These are phyloP conservation scores for Colletotrichum gigasporum DNA, from an alignment of 2,329 filamentous ascomycete species.

Conservation along the genomic window DNA sequence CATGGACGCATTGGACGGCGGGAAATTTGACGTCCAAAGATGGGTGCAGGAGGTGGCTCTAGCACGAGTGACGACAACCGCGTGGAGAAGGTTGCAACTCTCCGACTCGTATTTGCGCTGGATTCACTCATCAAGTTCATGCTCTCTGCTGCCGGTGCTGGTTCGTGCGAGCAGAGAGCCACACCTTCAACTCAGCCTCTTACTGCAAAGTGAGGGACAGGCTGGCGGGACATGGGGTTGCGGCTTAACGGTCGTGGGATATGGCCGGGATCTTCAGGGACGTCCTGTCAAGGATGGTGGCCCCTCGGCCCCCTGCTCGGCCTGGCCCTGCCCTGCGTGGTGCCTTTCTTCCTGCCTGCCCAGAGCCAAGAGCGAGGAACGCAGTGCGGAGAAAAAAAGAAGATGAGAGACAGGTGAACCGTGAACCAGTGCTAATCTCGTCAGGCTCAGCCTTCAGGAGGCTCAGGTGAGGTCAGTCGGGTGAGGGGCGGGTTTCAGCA, in stretches of 20 bases:
- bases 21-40: conserved; percentile 18
- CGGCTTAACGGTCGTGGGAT: conserved; percentile 26
- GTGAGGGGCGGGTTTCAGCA: conserved; percentile 22
- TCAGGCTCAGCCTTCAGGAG: conserved; percentile 24
- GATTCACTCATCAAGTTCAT: conserved; percentile 22
- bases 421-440: conserved; percentile 9
- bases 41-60: conserved; percentile 24
- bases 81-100: conserved; percentile 22
- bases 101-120: conserved; percentile 24
- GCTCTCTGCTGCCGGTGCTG: background rate
- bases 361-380: background rate
- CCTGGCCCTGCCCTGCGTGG: background rate
- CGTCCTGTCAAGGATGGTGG: conserved; percentile 16
- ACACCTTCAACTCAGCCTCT: conserved; percentile 31
- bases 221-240: conserved; percentile 26
- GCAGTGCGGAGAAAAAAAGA: conserved; percentile 15
- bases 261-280: conserved; percentile 29
- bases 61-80: conserved; percentile 14
- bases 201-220: background rate
- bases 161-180: conserved; percentile 13
- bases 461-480: conserved; percentile 6
- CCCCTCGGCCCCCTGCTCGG: background rate
- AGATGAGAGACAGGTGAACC: conserved; percentile 1
- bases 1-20: conserved; percentile 19
- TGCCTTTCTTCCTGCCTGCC: background rate